Conservation (phyloP, 129 eudicot species). For the Deinandra increscens region DNA sequence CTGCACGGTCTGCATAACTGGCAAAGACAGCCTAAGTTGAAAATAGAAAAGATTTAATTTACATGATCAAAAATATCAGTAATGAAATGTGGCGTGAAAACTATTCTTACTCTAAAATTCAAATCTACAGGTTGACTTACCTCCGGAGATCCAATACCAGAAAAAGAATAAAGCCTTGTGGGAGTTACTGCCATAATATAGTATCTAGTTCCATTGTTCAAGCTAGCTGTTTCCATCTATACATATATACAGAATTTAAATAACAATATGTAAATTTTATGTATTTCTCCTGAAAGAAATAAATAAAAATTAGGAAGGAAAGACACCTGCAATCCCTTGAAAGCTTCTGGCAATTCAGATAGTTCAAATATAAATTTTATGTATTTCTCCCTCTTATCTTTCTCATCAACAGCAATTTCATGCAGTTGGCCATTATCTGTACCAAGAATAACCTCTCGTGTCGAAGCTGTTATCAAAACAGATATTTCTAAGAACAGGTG, state of each 20-base stretch:
- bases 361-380: slow-evolving; percentile 77
- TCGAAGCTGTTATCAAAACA: slow-evolving; percentile 53
- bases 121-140: slow-evolving; percentile 36
- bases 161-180: slow-evolving; percentile 84
- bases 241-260: slow-evolving; percentile 21
- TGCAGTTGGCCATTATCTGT: slow-evolving; percentile 81
- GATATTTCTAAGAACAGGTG: neutral
- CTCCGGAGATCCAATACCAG: slow-evolving; percentile 77
- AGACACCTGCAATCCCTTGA: slow-evolving; percentile 77
- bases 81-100: slow-evolving; percentile 11
- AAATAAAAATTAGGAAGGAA: neutral
- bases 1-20: slow-evolving; percentile 77
- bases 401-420: slow-evolving; percentile 88
- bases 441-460: slow-evolving; percentile 92
- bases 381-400: slow-evolving; percentile 94
- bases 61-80: slow-evolving; percentile 6
- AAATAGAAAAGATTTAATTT: slow-evolving; percentile 20
- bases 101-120: neutral
- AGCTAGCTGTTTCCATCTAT: slow-evolving; percentile 91
- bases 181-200: slow-evolving; percentile 97
- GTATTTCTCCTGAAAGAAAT: neutral
- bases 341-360: slow-evolving; percentile 79
- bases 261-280: neutral
- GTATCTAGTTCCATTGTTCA: slow-evolving; percentile 66
- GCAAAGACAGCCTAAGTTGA: slow-evolving; percentile 67